Conservation (phyloP, 2,329 filamentous ascomycete species). For the Nemania sp. region DNA sequence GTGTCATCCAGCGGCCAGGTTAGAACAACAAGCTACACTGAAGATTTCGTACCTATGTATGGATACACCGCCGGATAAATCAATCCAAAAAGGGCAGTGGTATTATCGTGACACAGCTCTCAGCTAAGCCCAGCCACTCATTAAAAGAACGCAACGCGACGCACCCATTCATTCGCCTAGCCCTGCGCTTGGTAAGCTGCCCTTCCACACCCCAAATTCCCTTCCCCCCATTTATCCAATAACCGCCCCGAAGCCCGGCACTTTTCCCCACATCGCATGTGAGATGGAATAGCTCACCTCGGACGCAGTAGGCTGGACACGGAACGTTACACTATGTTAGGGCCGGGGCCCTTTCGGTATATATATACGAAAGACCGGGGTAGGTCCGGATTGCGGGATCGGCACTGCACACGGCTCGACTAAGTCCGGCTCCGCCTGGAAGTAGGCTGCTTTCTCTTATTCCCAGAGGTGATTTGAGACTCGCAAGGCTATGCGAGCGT, state of each 20-base stretch:
- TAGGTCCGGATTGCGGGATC: constrained; percentile 37
- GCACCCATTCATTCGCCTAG: constrained; percentile 27
- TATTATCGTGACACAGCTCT: constrained; percentile 35
- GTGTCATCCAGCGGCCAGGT: constrained; percentile 15
- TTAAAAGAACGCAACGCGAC: constrained; percentile 21
- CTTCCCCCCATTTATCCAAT: constrained; percentile 23
- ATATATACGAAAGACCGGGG: constrained; percentile 30
- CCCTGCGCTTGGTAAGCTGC: constrained; percentile 34
- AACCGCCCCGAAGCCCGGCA: constrained; percentile 12
- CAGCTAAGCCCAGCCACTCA: constrained; percentile 38
- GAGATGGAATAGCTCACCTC: constrained; percentile 10
- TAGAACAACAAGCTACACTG: constrained; percentile 7
- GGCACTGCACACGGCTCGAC: constrained; percentile 29
- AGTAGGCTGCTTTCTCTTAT: constrained; percentile 2
- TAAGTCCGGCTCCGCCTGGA: constrained; percentile 11
- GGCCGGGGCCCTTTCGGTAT: constrained; percentile 32
- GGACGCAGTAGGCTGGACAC: constrained; percentile 22
- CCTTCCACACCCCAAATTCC: constrained; percentile 12
- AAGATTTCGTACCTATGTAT: constrained; percentile 22
- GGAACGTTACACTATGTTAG: constrained; percentile 35
- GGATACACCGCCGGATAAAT: constrained; percentile 35
- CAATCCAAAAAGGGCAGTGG: constrained; percentile 6
- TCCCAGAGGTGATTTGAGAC: constrained; percentile 9
- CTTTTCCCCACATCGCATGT: constrained; percentile 23
- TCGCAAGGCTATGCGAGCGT: constrained; percentile 15